Evolutionary conservation across 192 early-diverging fungal species (phyloP).

Genomic region (Coemansia sp.): DNA sequence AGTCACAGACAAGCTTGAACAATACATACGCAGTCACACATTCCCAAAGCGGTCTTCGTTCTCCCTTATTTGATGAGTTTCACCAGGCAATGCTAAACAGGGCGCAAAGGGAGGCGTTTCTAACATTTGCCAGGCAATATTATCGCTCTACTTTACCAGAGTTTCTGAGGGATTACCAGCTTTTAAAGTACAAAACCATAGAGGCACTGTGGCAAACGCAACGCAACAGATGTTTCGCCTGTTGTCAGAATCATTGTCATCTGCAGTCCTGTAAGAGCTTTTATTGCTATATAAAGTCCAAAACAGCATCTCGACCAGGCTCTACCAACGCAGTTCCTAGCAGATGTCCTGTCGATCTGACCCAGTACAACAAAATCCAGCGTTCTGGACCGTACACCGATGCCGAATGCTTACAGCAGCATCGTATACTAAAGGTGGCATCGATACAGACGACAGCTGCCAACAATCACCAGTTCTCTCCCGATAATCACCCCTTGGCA

Average conservation of each 20-base stretch:
- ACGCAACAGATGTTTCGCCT: background rate
- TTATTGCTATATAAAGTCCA: background rate
- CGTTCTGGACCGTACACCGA: background rate
- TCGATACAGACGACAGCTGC: constrained; percentile 9
- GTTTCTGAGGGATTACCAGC: constrained; percentile 40
- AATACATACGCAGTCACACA: constrained; percentile 24
- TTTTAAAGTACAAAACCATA: constrained; percentile 37
- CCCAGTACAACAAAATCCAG: background rate
- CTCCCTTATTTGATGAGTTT: constrained; percentile 31
- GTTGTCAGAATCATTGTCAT: background rate
- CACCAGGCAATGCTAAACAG: constrained; percentile 18
- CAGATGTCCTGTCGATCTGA: background rate
- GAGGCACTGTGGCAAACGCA: constrained; percentile 19
- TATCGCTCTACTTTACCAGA: constrained; percentile 33
- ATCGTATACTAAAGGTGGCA: background rate
- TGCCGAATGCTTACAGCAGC: background rate
- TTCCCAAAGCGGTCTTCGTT: constrained; percentile 31
- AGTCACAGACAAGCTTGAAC: constrained; percentile 15
- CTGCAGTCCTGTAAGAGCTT: background rate
- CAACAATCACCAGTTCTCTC: background rate
- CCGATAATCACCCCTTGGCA: constrained; percentile 21
- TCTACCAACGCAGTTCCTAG: background rate
- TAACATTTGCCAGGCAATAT: constrained; percentile 23
- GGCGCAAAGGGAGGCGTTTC: constrained; percentile 20
- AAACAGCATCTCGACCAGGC: background rate